Evolutionary conservation across 352 stramenopile species (phyloP).

Genomic region (Globisporangium emineosum): DNA sequence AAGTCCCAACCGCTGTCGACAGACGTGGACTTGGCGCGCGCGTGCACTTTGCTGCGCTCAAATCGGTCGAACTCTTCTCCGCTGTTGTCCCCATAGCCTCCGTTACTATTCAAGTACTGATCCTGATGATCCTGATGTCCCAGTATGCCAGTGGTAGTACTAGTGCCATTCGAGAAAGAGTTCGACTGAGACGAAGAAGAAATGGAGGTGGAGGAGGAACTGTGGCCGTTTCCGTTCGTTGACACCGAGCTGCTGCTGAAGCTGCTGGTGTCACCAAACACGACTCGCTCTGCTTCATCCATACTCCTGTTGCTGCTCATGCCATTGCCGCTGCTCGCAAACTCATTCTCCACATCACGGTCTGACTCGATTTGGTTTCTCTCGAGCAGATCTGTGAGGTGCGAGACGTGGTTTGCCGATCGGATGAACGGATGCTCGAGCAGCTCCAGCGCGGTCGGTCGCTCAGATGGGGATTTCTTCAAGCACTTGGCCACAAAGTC

Average conservation of each 20-base stretch:
- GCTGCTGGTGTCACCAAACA: not conserved
- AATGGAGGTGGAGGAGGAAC: not conserved
- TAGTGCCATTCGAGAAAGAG: not conserved
- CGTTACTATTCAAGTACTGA: not conserved
- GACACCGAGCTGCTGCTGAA: conserved; percentile 5
- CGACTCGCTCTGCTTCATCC: not conserved
- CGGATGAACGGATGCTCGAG: conserved; percentile 86
- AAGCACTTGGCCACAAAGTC: conserved; percentile 91
- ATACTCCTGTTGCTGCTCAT: not conserved
- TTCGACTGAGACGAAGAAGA: not conserved
- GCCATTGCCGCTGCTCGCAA: conserved; percentile 2
- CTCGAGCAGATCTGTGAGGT: conserved; percentile 70
- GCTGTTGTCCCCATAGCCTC: not conserved
- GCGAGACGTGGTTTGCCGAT: conserved; percentile 61
- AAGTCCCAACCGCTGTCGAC: conserved; percentile 77
- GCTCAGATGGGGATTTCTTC: conserved; percentile 81
- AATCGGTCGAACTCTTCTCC: conserved; percentile 25
- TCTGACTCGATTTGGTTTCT: conserved; percentile 3
- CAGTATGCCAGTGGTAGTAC: not conserved
- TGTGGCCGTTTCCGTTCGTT: not conserved
- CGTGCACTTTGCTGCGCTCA: conserved; percentile 36
- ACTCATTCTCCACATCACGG: not conserved
- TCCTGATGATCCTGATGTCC: not conserved
- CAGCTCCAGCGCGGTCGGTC: conserved; percentile 81
- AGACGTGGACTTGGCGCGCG: conserved; percentile 31